Conservation (phyloP, 2,329 filamentous ascomycete species). For the Colletotrichum endophyticum region DNA sequence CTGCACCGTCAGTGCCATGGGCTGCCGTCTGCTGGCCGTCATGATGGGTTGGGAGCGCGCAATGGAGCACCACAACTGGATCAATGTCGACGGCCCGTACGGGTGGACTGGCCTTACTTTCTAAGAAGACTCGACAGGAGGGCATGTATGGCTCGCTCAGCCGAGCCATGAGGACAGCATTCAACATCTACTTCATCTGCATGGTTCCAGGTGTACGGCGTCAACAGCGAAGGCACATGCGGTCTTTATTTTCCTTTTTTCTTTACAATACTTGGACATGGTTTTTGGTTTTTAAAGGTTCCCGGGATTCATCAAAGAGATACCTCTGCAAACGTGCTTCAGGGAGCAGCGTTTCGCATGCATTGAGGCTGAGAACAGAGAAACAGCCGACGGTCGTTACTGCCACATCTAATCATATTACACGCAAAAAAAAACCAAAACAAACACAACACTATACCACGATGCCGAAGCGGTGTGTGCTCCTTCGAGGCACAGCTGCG, state of each 20-base stretch:
- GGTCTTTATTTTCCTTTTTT: neutral
- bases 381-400: slow-evolving; percentile 3
- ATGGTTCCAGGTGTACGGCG: slow-evolving; percentile 16
- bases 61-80: slow-evolving; percentile 67
- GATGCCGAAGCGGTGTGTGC: neutral
- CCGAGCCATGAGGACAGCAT: neutral
- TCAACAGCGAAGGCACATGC: neutral
- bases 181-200: neutral
- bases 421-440: neutral
- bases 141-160: neutral
- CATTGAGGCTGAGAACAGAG: neutral
- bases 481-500: neutral
- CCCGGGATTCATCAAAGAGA: neutral
- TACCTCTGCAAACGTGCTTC: neutral
- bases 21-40: slow-evolving; percentile 77
- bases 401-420: neutral
- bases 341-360: neutral
- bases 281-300: neutral
- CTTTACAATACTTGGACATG: neutral
- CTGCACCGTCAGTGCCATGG: slow-evolving; percentile 76
- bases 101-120: slow-evolving; percentile 58
- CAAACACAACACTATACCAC: neutral
- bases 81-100: slow-evolving; percentile 78
- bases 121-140: neutral
- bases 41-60: slow-evolving; percentile 86